Conservation (phyloP, 2,329 filamentous ascomycete genomes). For the Graphilbum sp. region DNA sequence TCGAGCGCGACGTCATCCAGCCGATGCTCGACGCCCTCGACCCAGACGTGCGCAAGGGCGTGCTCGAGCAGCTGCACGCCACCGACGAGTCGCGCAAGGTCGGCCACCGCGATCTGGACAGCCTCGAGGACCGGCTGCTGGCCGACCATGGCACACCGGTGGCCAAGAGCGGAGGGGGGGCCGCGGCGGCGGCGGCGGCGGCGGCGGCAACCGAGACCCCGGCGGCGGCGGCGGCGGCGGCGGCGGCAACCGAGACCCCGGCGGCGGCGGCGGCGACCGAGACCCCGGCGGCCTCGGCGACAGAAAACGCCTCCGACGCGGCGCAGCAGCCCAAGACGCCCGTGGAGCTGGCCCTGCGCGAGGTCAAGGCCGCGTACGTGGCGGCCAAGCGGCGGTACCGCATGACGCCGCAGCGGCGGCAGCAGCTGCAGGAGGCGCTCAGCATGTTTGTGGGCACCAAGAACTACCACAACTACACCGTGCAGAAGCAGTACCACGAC, state of each 20-base stretch:
- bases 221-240: background rate
- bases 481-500: constrained; percentile 70
- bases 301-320: too few species aligned
- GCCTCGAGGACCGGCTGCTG: constrained; percentile 3
- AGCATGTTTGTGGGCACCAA: constrained; percentile 64
- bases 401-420: constrained; percentile 53
- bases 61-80: constrained; percentile 44
- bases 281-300: too few species aligned
- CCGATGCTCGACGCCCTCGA: constrained; percentile 48
- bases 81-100: constrained; percentile 12
- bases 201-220: background rate
- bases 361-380: constrained; percentile 69
- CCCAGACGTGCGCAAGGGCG: constrained; percentile 43
- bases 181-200: background rate
- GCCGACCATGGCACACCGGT: constrained; percentile 3
- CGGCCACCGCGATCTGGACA: constrained; percentile 3
- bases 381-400: constrained; percentile 74
- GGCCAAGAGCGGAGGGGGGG: constrained; percentile 1
- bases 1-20: constrained; percentile 68
- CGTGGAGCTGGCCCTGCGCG: constrained; percentile 49
- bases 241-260: constrained; percentile 3
- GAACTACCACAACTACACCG: constrained; percentile 96
- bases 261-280: too few species aligned
- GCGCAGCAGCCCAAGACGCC: constrained; percentile 15
- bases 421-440: constrained; percentile 60